Conservation (phyloP, 208 protist genomes). For the Trypanosoma melophagium region DNA sequence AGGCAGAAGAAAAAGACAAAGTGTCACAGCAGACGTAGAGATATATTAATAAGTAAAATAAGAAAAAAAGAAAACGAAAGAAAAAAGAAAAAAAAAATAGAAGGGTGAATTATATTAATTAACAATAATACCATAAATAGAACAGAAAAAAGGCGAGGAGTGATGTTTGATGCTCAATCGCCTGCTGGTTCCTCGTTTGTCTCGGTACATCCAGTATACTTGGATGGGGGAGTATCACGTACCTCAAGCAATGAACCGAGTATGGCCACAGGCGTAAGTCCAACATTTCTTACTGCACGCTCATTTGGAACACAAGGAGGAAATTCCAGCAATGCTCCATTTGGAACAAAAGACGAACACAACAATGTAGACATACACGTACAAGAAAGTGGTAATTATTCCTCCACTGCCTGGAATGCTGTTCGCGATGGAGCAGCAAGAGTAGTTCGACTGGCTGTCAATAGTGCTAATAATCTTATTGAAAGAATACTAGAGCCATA, state of each 20-base stretch:
- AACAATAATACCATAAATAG: conserved; percentile 1
- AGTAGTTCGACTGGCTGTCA: background rate
- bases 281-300: background rate
- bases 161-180: background rate
- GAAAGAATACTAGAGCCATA: conserved; percentile 4
- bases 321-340: background rate
- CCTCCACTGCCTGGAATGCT: background rate
- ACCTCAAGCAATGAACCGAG: background rate
- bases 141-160: conserved; percentile 3
- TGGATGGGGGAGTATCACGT: background rate
- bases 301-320: background rate
- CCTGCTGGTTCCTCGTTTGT: conserved; percentile 9
- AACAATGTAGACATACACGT: background rate
- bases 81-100: conserved; percentile 2
- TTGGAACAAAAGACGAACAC: background rate
- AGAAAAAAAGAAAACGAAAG: background rate
- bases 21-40: background rate
- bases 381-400: background rate
- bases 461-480: background rate
- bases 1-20: conserved; percentile 6
- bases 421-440: background rate
- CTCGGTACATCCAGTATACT: background rate
- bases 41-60: conserved; percentile 6
- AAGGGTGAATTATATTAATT: background rate
- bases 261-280: background rate